Percentiles rank a stretch among this genome's conserved stretches.
These are phyloP conservation scores for Chaetoceros muelleri DNA, from an alignment of 108 stramenopile species.

Conservation along the genomic window DNA sequence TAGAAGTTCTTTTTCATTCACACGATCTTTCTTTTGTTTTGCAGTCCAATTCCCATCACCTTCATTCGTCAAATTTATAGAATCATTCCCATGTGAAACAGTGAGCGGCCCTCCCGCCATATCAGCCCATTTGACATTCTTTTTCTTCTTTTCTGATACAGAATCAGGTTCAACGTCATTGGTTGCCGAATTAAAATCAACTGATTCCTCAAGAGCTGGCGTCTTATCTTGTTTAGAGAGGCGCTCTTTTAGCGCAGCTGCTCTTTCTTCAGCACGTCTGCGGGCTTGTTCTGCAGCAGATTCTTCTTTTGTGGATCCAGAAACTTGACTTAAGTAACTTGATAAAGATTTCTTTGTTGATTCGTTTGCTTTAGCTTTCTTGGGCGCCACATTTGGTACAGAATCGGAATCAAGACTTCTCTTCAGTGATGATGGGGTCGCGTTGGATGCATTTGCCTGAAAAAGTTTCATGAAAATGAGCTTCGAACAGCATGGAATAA, in stretches of 20 bases:
- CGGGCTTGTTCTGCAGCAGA: constrained; percentile 11
- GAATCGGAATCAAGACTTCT: constrained; percentile 12
- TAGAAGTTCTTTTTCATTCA: constrained; percentile 67
- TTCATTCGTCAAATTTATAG: no score
- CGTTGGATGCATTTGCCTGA: no score
- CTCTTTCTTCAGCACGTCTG: constrained; percentile 7
- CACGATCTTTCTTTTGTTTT: constrained; percentile 46
- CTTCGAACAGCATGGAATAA: no score
- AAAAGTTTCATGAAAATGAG: no score
- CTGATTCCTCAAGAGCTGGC: not conserved
- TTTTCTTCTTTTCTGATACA: no score
- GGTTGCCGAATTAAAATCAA: not conserved
- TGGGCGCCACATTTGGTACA: not conserved
- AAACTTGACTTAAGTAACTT: not conserved
- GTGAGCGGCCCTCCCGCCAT: constrained; percentile 51
- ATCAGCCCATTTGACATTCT: constrained; percentile 73
- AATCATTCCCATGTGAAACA: constrained; percentile 20
- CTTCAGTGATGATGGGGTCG: constrained; percentile 6
- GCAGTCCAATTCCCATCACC: constrained; percentile 43
- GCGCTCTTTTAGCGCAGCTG: constrained; percentile 10
- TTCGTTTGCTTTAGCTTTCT: not conserved
- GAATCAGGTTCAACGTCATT: constrained; percentile 9
- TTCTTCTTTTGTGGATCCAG: constrained; percentile 1
- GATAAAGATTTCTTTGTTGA: not conserved
- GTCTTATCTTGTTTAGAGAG: constrained; percentile 1